Conservation (phyloP, 805 yeast species). For the Hanseniaspora occidentalis region DNA sequence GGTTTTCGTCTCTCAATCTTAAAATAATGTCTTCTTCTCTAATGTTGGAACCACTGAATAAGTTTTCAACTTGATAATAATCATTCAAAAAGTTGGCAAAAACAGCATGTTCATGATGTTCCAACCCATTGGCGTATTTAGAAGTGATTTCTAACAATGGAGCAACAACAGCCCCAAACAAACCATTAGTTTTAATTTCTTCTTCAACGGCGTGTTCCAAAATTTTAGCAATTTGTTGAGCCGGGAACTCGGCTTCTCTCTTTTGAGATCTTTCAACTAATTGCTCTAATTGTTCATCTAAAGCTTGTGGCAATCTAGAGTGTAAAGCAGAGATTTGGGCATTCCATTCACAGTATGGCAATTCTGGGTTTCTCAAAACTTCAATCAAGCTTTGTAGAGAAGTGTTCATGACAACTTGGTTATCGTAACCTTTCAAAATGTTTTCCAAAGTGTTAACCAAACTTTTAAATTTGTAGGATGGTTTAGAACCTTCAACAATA, state of each 20-base stretch:
- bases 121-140: slow-evolving; percentile 61
- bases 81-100: slow-evolving; percentile 58
- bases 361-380: slow-evolving; percentile 61
- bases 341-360: slow-evolving; percentile 91
- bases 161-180: slow-evolving; percentile 46
- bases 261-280: slow-evolving; percentile 52
- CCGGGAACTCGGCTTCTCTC: slow-evolving; percentile 82
- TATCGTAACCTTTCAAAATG: slow-evolving; percentile 84
- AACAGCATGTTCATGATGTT: slow-evolving; percentile 70
- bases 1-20: slow-evolving; percentile 76
- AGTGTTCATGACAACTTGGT: slow-evolving; percentile 84
- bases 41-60: slow-evolving; percentile 62
- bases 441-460: slow-evolving; percentile 52
- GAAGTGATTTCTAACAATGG: slow-evolving; percentile 65
- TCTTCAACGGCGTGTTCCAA: slow-evolving; percentile 49
- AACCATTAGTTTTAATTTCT: slow-evolving; percentile 36
- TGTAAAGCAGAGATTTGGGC: slow-evolving; percentile 81
- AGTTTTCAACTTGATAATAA: slow-evolving; percentile 64
- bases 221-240: slow-evolving; percentile 65
- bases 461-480: slow-evolving; percentile 58
- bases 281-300: slow-evolving; percentile 54
- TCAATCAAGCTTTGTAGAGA: slow-evolving; percentile 63
- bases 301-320: slow-evolving; percentile 69
- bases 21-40: slow-evolving; percentile 87
- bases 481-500: slow-evolving; percentile 67